A percentile compares a stretch with the other conserved stretches of the same genome.
phyloP scores from a whole-genome alignment of 805 yeast species.

The Candida anglica region DNA sequence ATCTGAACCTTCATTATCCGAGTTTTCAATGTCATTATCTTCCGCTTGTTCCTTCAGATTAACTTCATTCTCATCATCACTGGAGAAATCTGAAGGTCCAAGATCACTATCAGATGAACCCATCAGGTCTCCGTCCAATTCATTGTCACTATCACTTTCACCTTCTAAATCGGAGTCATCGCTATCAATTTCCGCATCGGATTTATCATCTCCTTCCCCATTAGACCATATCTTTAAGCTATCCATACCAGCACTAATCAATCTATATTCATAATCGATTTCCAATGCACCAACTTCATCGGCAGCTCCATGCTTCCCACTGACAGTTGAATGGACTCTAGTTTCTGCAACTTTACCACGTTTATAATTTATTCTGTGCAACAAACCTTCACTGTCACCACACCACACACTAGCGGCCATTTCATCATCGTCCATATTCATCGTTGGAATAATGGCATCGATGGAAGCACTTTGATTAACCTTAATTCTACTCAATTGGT shows the following conservation, averaged over 20 bases:
- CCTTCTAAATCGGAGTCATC: constrained; percentile 21
- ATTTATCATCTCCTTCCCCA: constrained; percentile 11
- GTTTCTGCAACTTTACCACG: constrained; percentile 61
- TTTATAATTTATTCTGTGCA: constrained; percentile 64
- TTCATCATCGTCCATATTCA: constrained; percentile 48
- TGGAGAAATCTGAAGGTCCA: constrained; percentile 1
- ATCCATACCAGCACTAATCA: constrained; percentile 83
- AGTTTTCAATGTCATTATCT: constrained; percentile 7
- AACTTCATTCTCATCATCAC: constrained; percentile 5
- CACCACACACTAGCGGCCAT: constrained; percentile 58
- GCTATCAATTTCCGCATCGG: constrained; percentile 18
- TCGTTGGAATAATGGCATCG: constrained; percentile 60
- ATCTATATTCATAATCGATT: constrained; percentile 73
- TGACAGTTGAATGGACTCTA: constrained; percentile 55
- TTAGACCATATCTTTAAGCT: constrained; percentile 70
- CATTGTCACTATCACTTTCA: constrained; percentile 9
- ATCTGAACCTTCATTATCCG: constrained; percentile 10
- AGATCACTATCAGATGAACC: constrained; percentile 5
- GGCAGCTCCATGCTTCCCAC: constrained; percentile 28
- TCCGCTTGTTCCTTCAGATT: constrained; percentile 3
- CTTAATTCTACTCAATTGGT: constrained; percentile 76
- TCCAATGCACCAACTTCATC: constrained; percentile 81
- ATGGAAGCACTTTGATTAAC: constrained; percentile 67
- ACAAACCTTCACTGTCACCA: constrained; percentile 74
- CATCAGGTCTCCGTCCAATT: constrained; percentile 7